Conservation (phyloP, 352 stramenopile species). For the Pythium diclinum region DNA sequence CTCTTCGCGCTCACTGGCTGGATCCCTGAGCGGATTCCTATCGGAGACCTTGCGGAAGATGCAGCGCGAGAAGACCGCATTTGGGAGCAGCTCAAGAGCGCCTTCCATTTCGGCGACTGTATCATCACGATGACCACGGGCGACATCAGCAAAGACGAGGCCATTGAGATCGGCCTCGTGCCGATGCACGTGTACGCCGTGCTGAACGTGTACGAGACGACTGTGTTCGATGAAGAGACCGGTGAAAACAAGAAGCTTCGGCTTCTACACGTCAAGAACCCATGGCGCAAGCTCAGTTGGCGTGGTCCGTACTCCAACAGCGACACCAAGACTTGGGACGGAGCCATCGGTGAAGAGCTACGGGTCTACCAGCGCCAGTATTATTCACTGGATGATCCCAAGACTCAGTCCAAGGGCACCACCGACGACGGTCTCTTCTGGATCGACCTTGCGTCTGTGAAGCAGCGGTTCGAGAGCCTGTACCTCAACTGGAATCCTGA, state of each 20-base stretch:
- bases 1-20: slow-evolving; percentile 98
- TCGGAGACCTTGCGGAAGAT: slow-evolving; percentile 38
- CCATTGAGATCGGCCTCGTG: slow-evolving; percentile 90
- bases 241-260: slow-evolving; percentile 43
- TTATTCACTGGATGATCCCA: slow-evolving; percentile 29
- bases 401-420: slow-evolving; percentile 3
- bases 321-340: slow-evolving; percentile 54
- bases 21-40: slow-evolving; percentile 94
- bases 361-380: slow-evolving; percentile 52
- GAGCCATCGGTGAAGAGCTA: slow-evolving; percentile 54
- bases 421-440: slow-evolving; percentile 95
- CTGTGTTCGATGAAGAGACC: slow-evolving; percentile 11
- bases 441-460: slow-evolving; percentile 93
- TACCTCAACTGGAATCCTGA: slow-evolving; percentile 96
- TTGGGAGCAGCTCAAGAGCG: slow-evolving; percentile 92
- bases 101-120: slow-evolving; percentile 95
- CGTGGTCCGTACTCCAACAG: slow-evolving; percentile 80
- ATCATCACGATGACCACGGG: slow-evolving; percentile 96
- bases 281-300: slow-evolving; percentile 89
- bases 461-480: slow-evolving; percentile 91
- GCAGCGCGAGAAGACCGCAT: slow-evolving; percentile 37
- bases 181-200: slow-evolving; percentile 97
- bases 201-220: slow-evolving; percentile 88
- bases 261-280: slow-evolving; percentile 96
- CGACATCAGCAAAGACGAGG: slow-evolving; percentile 64